Percentiles rank a stretch among this genome's conserved stretches.
Conservation (phyloP, 2,329 filamentous ascomycete species). For the Botrytis byssoidea region DNA sequence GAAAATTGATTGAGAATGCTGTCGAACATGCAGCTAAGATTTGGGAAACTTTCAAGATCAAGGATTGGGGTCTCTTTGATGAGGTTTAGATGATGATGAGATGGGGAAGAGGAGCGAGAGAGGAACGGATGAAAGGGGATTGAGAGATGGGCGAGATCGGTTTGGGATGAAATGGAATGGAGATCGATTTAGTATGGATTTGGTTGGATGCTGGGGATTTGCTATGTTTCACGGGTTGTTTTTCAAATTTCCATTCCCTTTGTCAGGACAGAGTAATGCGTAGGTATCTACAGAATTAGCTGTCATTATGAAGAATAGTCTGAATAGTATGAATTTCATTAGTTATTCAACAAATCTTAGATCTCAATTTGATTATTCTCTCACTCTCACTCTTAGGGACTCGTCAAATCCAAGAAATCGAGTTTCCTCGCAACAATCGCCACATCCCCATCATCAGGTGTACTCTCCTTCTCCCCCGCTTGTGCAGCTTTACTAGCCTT, state of each 20-base stretch:
- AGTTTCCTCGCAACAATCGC: conserved; percentile 34
- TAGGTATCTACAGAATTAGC: neutral
- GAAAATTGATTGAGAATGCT: conserved; percentile 65
- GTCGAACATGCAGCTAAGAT: conserved; percentile 67
- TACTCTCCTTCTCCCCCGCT: conserved; percentile 21
- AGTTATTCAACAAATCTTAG: neutral
- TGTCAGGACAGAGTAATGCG: neutral
- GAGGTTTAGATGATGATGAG: conserved; percentile 32
- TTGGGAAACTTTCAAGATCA: conserved; percentile 71
- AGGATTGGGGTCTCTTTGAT: conserved; percentile 71
- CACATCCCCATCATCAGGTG: conserved; percentile 25
- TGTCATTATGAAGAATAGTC: neutral
- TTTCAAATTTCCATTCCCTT: conserved; percentile 1
- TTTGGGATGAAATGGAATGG: neutral
- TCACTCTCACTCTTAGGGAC: conserved; percentile 25
- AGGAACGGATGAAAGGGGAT: neutral
- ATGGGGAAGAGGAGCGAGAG: neutral
- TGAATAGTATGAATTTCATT: neutral
- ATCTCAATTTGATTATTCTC: neutral
- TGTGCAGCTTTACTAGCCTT: conserved; percentile 40
- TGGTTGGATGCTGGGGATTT: neutral
- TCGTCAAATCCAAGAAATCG: conserved; percentile 38
- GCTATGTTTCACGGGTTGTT: neutral
- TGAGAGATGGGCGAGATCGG: neutral
- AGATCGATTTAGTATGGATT: neutral